Evolutionary conservation across 495 filamentous ascomycete species (phyloP), one percentile per base, ranked within the genome.

Genomic region (Daldinia bambusicola): DNA sequence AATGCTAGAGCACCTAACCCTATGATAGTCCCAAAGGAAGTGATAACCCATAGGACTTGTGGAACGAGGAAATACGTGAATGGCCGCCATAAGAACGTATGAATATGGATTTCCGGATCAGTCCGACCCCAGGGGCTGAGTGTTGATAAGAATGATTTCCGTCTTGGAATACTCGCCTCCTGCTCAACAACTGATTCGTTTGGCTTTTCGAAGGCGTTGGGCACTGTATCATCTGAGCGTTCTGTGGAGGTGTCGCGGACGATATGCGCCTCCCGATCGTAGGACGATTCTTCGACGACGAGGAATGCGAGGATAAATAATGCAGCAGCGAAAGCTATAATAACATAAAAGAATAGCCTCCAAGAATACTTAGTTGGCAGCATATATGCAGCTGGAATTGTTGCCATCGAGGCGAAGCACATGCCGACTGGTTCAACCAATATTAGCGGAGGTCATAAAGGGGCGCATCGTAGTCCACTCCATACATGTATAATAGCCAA

Each of bases 51-150:
- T 45, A 88, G 77, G 0, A 86, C 85, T 38, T 83, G 81, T 0
- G 86, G 86, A 2, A 89, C 82, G 2, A 85, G 69, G 61, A 87
- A 86, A 61, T 87, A 86, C 0, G 84, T 83, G 56, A 87, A 84
- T 0, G 83, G 80, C 6, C 86, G 79, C 22, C 83, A 63, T 43
- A 86, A 83, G n/a, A 83, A 82, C 59, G 80, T 77, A 67, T 85
- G 81, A 56, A 85, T 81, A 32, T 81, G 64, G 0, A 80, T 76
- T 2, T 84, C 76, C 2, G 78, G 77, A 67, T 87, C 83, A 43
- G 81, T 78, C 0, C 61, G 45, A 6, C 80, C 79, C 80, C 78
- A 84, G 0, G 76, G 78, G 31, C 74, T 74, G 26, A 87, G 76
- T 3, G 84, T 85, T 30, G 66, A 40, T 4, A 82, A 12, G 52